Evolutionary conservation across 106 monocot species (phyloP), one percentile per base, ranked within the genome.

Genomic region (Dioscorea dumetorum): DNA sequence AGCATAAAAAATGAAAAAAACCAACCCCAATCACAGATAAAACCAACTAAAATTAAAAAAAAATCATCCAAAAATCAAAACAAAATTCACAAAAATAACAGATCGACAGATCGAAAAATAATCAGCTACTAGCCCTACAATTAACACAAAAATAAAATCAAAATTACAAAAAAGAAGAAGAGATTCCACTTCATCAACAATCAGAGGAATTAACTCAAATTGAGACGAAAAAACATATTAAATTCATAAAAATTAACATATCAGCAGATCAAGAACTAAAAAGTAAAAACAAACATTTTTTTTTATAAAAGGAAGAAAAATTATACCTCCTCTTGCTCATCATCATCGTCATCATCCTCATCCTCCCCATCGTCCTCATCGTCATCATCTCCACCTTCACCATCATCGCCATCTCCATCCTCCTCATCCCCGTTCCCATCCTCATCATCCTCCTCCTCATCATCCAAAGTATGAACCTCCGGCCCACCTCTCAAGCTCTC

Each of bases 251-350:
- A 59, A 59, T 22, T 18, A 59, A 3, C 22, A 59, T 1, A 41
- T 41, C 19, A 5, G 22, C 2, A 59, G 22, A 20, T 59, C 19
- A 59, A 22, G n/a, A 20, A 21, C 2, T 19, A 12, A 19, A 54
- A 54, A 16, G 1, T 21, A 59, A 23, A 59, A 7, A 59, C 23
- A 59, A 59, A 59, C 16, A 58, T 4, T 8, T 58, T 20, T 19
- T 58, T 58, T 58, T 58, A 41, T 5, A 1, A 18, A 3, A 41
- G n/a, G 6, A 48, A 41, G 41, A 64, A 64, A 41, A 33, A 21
- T 7, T 66, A 66, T 66, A 66, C 66, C 62, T 63, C 33, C 50
- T 66, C 66, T 14, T 41, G 41, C 10, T 41, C 41, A 6, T 41
- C 41, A 41, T 41, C 41, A 10, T 41, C 41, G 3, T 41, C 41